Conservation (phyloP, 2,329 filamentous ascomycete genomes). For the Parafenestella ontariensis region DNA sequence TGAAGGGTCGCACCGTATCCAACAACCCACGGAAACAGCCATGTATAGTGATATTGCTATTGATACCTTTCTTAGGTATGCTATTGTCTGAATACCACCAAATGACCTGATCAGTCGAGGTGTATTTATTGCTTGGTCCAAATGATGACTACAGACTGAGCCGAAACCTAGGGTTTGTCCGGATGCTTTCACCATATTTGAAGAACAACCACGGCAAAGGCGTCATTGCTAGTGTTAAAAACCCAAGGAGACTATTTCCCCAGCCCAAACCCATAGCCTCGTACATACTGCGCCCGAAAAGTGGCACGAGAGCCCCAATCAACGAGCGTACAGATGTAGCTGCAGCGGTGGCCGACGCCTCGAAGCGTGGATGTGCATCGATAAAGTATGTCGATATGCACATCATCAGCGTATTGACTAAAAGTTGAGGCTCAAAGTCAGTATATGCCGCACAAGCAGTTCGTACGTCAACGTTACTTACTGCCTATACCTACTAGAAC, state of each 20-base stretch:
- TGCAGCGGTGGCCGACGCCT: conserved; percentile 62
- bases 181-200: conserved; percentile 48
- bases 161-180: not conserved
- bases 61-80: no score
- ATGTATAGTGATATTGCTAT: no score
- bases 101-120: no score
- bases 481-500: not conserved
- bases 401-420: not conserved
- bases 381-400: conserved; percentile 63
- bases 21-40: no score
- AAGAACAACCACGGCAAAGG: conserved; percentile 53
- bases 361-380: conserved; percentile 58
- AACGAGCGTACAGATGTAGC: conserved; percentile 61
- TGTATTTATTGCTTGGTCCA: not conserved
- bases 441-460: no score
- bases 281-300: conserved; percentile 67
- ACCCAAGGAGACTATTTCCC: conserved; percentile 62
- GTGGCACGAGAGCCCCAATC: conserved; percentile 63
- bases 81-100: no score
- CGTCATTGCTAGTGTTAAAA: conserved; percentile 54
- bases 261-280: conserved; percentile 63
- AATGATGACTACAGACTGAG: not conserved
- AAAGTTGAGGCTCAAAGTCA: no score
- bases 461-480: no score
- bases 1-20: no score